Evolutionary conservation across 2,329 filamentous ascomycete genomes (phyloP), one percentile per base, ranked within the genome.

Genomic region (Beauveria sp.): DNA sequence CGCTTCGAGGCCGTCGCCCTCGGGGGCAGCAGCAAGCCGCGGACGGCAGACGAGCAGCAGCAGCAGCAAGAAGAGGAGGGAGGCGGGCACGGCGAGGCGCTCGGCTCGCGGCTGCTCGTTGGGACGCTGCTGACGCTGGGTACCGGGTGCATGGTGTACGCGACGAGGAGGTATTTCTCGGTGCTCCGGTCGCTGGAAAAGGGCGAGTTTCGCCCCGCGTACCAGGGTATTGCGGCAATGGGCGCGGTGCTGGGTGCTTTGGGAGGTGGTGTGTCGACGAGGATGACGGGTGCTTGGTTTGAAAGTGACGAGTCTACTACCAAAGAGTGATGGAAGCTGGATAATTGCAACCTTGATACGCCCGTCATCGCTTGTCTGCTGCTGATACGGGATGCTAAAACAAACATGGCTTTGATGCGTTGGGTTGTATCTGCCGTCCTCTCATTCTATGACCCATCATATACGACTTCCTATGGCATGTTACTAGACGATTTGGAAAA

Each of bases 141-240:
- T 7, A 75, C 72, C 10, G 74, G 78, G 0, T 78, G 75, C 58
- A 75, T 82, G 24, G 71, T 73, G 18, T 80, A 81, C 67, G 80
- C 78, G 10, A 79, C 77, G 10, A 67, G 69, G 56, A 71, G 79
- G 40, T 82, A 82, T 65, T 81, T 81, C 66, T 70, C 71, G 22
- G 76, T 73, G 18, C 67, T 81, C 69, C 69, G 71, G 28, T 26
- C 28, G 43, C 64, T 73, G 34, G 72, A 79, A 70, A 68, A 71
- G 53, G 79, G 79, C 5, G 64, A 76, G 28, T 82, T 80, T 64
- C 67, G 65, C 61, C 71, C 71, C 1, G 67, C 71, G 34, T 72
- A 72, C 58, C 67, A 69, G 42, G 71, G 71, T 3, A 66, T 67
- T 3, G 71, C 71, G 1, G 62, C 69, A 4, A 61, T 72, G 57